A percentile compares a stretch with the other conserved stretches of the same genome.
Evolutionary conservation across 164 flowering plant genomes (phyloP).

Genomic region (Taxillus chinensis): DNA sequence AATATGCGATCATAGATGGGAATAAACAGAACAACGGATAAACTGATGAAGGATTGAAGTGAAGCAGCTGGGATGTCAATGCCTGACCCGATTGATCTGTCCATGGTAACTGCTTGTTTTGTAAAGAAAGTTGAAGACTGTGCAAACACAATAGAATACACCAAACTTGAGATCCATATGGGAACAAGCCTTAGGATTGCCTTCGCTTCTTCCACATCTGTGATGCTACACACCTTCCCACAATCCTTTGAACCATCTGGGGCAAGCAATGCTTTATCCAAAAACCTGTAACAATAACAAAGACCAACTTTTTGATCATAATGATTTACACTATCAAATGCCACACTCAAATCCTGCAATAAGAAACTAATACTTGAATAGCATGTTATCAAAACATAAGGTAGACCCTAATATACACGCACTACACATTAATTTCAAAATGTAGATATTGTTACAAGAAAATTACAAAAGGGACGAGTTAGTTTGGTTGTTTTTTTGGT

Average conservation of each 20-base stretch:
- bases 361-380: no score
- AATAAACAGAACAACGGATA: conserved; percentile 17
- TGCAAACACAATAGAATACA: conserved; percentile 25
- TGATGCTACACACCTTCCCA: conserved; percentile 6
- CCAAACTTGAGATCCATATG: conserved; percentile 23
- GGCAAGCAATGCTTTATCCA: conserved; percentile 24
- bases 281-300: conserved; percentile 16
- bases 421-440: no score
- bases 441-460: neutral
- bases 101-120: conserved; percentile 33
- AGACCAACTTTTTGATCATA: no score
- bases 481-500: neutral
- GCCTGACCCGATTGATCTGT: conserved; percentile 18
- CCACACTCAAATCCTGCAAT: no score
- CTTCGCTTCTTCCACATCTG: conserved; percentile 33
- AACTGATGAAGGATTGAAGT: conserved; percentile 21
- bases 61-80: conserved; percentile 27
- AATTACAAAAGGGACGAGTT: neutral
- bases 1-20: conserved; percentile 29
- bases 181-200: conserved; percentile 21
- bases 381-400: no score
- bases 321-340: no score
- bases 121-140: conserved; percentile 31
- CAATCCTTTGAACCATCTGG: conserved; percentile 9
- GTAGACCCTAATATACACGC: no score